Evolutionary conservation across 2,329 filamentous ascomycete genomes (phyloP), one percentile per base, ranked within the genome.

Genomic region (Xylariaceae sp.): DNA sequence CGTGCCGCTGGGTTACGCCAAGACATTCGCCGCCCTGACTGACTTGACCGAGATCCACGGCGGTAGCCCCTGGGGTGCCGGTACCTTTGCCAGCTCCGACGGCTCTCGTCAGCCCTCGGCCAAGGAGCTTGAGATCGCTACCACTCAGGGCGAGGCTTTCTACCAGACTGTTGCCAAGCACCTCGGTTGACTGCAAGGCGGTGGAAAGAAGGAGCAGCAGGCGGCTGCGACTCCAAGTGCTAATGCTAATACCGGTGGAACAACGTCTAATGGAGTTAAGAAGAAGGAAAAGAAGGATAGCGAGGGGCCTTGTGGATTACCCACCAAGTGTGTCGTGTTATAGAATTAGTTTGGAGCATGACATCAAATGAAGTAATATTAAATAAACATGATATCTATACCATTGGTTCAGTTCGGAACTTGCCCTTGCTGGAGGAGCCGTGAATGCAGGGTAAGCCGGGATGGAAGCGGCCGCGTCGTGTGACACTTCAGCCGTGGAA

Each of bases 1-100:
- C 68, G 90, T 97, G n/a, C 93, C 93, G 39, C 77, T 97, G 44
- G 93, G 93, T 45, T 97, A 95, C 77, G 85, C 87, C 71, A 87
- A 84, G 60, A 72, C 82, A 40, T 96, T 95, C 64, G 65, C 64
- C 49, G 70, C 82, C 53, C 70, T 95, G 55, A 65, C 83, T 55
- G 84, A 91, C 70, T 67, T 95, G 27, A 64, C 64, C 22, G 90
- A 96, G 75, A 77, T 93, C 53, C 88, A 87, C 66, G 93, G 93
- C 62, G 93, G 93, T 51, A 82, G 79, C 50, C 77, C 93, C 32
- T 98, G 93, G 93, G 93, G 92, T 61, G 91, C 92, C 25, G 93
- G 93, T 64, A 95, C 92, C 55, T 94, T 95, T 60, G 76, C 91
- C 52, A 82, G 65, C 50, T 75, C 64, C 49, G 89, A 96, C 60